A percentile compares a stretch with the other conserved stretches of the same genome.
Evolutionary conservation across 176 grass and related monocot genomes (phyloP).

Genomic region (Secale cereale): DNA sequence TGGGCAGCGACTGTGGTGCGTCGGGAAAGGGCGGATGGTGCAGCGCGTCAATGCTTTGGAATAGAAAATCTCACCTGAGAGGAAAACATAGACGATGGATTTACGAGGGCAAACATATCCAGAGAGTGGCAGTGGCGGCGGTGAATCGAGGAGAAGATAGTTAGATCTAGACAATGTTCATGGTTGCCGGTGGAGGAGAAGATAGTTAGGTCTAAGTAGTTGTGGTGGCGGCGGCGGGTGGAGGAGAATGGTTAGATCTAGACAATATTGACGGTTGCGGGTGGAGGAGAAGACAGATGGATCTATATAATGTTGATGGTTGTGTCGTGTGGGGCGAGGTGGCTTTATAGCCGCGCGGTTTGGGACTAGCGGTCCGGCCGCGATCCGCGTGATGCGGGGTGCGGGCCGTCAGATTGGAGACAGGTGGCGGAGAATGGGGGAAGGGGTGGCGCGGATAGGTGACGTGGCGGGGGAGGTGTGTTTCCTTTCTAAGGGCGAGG

Average conservation of each 20-base stretch:
- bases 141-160: neutral
- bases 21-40: neutral
- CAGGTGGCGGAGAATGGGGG: neutral
- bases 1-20: neutral
- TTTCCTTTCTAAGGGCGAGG: neutral
- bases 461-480: neutral
- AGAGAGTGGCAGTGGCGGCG: neutral
- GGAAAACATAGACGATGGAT: neutral
- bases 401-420: neutral
- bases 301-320: neutral
- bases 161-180: neutral
- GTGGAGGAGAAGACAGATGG: neutral
- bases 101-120: neutral
- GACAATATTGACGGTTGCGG: too few relatives aligned
- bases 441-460: neutral
- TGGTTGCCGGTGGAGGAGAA: neutral
- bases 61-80: too few relatives aligned
- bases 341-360: neutral
- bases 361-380: neutral
- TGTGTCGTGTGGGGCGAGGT: neutral
- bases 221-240: too few relatives aligned
- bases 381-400: neutral
- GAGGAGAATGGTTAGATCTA: too few relatives aligned
- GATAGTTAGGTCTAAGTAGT: neutral
- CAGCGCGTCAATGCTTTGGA: neutral